Percentiles rank a stretch among this genome's conserved stretches.
Conservation (phyloP, 2,329 filamentous ascomycete species). For the Diaporthe sp. region DNA sequence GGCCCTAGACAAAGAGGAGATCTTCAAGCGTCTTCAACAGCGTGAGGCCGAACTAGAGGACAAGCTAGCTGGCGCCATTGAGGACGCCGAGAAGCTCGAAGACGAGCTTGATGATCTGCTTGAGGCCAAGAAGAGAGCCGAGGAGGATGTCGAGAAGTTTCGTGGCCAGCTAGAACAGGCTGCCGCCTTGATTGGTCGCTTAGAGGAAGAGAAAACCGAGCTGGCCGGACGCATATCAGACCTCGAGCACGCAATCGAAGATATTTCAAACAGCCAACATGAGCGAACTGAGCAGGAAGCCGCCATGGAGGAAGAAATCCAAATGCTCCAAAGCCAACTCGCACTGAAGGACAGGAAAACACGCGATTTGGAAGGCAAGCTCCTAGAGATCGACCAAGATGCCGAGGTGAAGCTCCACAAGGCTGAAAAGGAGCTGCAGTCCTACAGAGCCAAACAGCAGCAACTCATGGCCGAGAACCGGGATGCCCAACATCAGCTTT, state of each 20-base stretch:
- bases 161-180: constrained; percentile 92
- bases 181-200: constrained; percentile 83
- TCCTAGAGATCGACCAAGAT: constrained; percentile 90
- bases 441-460: constrained; percentile 79
- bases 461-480: constrained; percentile 85
- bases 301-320: constrained; percentile 84
- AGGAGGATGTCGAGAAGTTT: constrained; percentile 85
- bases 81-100: constrained; percentile 94
- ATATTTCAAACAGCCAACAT: constrained; percentile 78
- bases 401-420: constrained; percentile 86
- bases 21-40: constrained; percentile 94
- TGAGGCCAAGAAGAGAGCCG: constrained; percentile 88
- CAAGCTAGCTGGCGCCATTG: constrained; percentile 90
- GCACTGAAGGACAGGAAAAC: constrained; percentile 90
- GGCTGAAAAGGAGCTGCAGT: constrained; percentile 84
- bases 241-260: constrained; percentile 79
- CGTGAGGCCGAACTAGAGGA: constrained; percentile 94
- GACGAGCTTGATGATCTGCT: constrained; percentile 93
- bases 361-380: constrained; percentile 86
- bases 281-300: constrained; percentile 84
- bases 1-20: constrained; percentile 97
- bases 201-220: constrained; percentile 89
- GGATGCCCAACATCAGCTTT: constrained; percentile 86
- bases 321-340: constrained; percentile 92
- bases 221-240: constrained; percentile 77